These are phyloP conservation scores for Lathyrus aphaca DNA, from an alignment of 306 rosid species.

Conservation along the genomic window DNA sequence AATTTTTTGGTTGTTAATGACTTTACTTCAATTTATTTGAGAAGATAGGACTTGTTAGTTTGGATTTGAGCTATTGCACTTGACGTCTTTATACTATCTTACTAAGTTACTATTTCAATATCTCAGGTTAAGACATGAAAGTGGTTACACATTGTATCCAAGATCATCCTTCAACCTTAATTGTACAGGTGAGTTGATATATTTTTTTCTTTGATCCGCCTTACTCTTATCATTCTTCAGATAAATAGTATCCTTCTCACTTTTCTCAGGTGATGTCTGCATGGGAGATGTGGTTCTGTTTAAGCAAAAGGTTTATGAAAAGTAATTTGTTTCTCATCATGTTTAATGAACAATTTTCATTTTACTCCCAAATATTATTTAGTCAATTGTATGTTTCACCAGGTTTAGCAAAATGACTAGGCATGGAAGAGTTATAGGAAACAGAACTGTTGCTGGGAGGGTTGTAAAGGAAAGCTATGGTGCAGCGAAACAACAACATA, in stretches of 20 bases:
- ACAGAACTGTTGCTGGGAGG: constrained; percentile 75
- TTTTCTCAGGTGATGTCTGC: constrained; percentile 79
- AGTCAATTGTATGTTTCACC: constrained; percentile 29
- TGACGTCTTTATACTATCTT: neutral
- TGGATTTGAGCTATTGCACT: constrained; percentile 19
- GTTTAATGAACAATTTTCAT: constrained; percentile 28
- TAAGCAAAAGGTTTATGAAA: constrained; percentile 70
- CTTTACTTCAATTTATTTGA: neutral
- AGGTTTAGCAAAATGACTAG: constrained; percentile 71
- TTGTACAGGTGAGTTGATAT: constrained; percentile 63
- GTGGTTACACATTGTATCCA: constrained; percentile 62
- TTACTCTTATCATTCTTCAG: constrained; percentile 33
- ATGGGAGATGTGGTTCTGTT: constrained; percentile 79
- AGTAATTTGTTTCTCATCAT: constrained; percentile 46
- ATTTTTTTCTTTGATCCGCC: constrained; percentile 14
- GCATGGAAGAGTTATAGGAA: constrained; percentile 62
- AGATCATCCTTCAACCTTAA: constrained; percentile 65
- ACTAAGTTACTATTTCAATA: constrained; percentile 5
- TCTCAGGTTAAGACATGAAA: constrained; percentile 64
- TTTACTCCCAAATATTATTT: neutral
- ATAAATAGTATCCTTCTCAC: constrained; percentile 10
- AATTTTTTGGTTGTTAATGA: neutral
- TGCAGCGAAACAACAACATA: constrained; percentile 80
- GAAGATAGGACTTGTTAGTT: constrained; percentile 16
- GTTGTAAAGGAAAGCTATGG: constrained; percentile 87